Base-by-base conservation (phyloP, 768 basidiomycete genomes). In the Phlebiopsis flavidoalba region DNA sequence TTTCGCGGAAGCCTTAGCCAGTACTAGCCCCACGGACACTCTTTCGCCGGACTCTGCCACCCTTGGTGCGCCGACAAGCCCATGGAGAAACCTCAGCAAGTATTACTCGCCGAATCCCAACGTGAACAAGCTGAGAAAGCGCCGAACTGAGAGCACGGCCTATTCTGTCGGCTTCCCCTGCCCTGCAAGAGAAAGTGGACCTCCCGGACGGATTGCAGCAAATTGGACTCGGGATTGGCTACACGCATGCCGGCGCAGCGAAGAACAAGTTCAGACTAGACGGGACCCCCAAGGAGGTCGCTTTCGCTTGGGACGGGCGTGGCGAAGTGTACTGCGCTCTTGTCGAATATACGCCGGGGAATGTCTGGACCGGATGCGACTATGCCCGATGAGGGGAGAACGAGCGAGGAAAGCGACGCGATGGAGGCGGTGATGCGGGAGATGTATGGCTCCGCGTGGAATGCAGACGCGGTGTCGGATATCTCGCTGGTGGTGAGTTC, bases 121-220 rank as follows among this genome's bases (percentile, higher is more conserved):
- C 55, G 24, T 74, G 73, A 79, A 75, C 59, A 83, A 75, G 67
- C 69, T 83, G 26, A 72, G 75, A 36, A 79, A 72, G 68, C 69
- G 66, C 53, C 73, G 76, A 43, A 72, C 76, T 48, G 69, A 70
- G 57, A 71, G 74, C 60, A 69, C 74, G 45, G n/a, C 68, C 75
- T 22, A 62, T 71, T 24, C 58, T 67, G 24, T 35, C 67, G 17
- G 61, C 64, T 26, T 68, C 67, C 17, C 66, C 69, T 19, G 51
- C 40, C 19, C 26, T 58, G 50, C 50, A 31, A 33, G 67, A 72
- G 46, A 67, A 69, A 5, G 68, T 70, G 50, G 70, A 77, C 52
- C 70, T 85, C 15, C 84, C 83, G 0, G 46, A 59, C 14, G 73
- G 72, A 8, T 33, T 74, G 22, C 57, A 69, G 58, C 72, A 71